phyloP scores from a whole-genome alignment of 331 rosid species.

The Malus hybrid region DNA sequence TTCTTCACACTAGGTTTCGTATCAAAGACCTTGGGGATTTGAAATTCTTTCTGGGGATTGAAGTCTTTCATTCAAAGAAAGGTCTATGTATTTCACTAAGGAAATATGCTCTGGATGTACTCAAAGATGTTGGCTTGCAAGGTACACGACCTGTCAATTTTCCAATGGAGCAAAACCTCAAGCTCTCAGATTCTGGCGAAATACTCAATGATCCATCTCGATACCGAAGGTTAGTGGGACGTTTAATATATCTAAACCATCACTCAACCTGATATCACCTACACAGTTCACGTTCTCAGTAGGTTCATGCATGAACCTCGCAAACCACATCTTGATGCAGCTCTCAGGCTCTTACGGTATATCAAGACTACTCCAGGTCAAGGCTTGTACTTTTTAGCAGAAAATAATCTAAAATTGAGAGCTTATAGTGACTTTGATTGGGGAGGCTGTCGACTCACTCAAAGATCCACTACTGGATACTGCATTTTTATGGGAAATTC shows the following conservation, averaged over 20 bases:
- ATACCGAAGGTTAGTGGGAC: background rate
- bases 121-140: background rate
- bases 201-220: background rate
- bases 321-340: background rate
- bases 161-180: background rate
- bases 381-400: background rate
- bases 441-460: background rate
- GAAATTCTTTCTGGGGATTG: no score
- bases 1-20: background rate
- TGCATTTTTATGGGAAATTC: background rate
- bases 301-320: background rate
- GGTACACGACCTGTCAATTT: background rate
- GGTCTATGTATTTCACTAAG: background rate
- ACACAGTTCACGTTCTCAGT: background rate
- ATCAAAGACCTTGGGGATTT: background rate
- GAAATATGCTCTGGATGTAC: background rate
- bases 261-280: background rate
- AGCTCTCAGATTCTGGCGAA: background rate
- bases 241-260: background rate
- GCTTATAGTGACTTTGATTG: background rate
- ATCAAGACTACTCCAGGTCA: background rate
- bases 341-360: background rate
- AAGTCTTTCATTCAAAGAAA: no score
- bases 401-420: background rate
- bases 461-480: background rate